Base-by-base conservation (phyloP, 164 flowering plant genomes). In the Taxillus chinensis region DNA sequence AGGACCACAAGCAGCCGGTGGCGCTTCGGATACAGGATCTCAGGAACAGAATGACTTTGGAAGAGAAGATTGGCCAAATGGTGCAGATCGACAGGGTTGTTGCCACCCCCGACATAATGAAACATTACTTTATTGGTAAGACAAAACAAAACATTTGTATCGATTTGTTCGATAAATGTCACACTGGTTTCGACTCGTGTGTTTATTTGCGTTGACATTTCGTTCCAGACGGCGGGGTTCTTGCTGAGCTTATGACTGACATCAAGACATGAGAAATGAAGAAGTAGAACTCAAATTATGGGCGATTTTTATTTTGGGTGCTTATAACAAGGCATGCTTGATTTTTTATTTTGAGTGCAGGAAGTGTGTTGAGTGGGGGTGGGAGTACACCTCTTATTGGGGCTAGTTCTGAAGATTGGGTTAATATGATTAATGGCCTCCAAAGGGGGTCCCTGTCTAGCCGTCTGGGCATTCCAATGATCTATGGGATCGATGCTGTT, bases 1-100 rank as follows among this genome's bases (percentile, higher is more conserved):
- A 77, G 69, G 86, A 82, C 58, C 74, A 79, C 2, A 71, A 73
- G 49, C 82, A 73, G 71, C 72, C 78, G 0, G 67, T 78, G 57
- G 65, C 59, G 5, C 69, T 40, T 50, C 74, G 87, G 50, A 68
- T 83, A 3, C 62, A 64, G 57, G 84, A 83, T 61, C 77, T 83
- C 59, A 8, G 78, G 62, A 53, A 71, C 41, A 63, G 81, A 55
- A 83, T 83, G 87, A 77, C 76, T 27, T 69, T 80, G 55, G 78
- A 78, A 53, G 87, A 83, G 69, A 80, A 83, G 76, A 75, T 83
- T 61, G 83, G 83, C 63, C 84, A 83, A 75, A 83, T 83, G 84
- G 73, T 66, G 39, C 87, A 80, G 73, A 80, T 80, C 57, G 87
- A 83, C 58, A 59, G 87, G 53, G 69, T n/a, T 49, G 65, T 71